phyloP scores from a whole-genome alignment of 1,284 basidiomycete genomes.

The Omphalotus olearius region DNA sequence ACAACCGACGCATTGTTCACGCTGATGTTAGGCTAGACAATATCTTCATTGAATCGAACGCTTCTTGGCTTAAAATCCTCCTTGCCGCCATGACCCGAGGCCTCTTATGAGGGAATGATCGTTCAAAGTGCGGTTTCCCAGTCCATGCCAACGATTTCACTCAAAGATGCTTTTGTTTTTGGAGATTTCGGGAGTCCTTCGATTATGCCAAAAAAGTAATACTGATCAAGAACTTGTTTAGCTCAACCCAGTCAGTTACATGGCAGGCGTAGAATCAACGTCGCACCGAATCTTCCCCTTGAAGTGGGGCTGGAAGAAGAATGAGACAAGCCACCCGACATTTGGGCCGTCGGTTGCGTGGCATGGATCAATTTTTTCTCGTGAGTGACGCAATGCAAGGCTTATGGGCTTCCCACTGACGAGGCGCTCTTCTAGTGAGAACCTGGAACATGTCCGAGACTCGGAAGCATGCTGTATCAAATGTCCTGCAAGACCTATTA shows the following conservation, averaged over 20 bases:
- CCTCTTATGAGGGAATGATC: conserved; percentile 17
- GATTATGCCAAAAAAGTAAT: too few relatives aligned
- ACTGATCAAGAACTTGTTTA: too few relatives aligned
- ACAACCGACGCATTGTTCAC: conserved; percentile 20
- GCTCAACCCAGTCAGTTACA: conserved; percentile 18
- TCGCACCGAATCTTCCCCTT: conserved; percentile 22
- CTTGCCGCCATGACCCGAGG: conserved; percentile 23
- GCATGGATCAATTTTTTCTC: too few relatives aligned
- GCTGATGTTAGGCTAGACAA: conserved; percentile 27
- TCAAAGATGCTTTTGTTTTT: conserved; percentile 22
- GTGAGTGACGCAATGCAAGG: too few relatives aligned
- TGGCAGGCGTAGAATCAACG: conserved; percentile 18
- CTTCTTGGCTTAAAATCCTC: conserved; percentile 17
- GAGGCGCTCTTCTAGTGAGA: too few relatives aligned
- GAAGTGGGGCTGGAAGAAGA: conserved; percentile 23
- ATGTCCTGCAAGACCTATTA: too few relatives aligned
- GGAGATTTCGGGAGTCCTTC: conserved; percentile 29
- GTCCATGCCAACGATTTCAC: conserved; percentile 22
- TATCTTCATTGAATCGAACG: conserved; percentile 20
- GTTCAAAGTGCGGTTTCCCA: conserved; percentile 27
- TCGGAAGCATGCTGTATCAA: too few relatives aligned
- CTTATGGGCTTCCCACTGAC: too few relatives aligned
- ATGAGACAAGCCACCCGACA: conserved; percentile 28
- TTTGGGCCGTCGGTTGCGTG: conserved; percentile 30
- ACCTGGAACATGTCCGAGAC: too few relatives aligned